phyloP scores from a whole-genome alignment of 1,139 yeast genomes.

The Scheffersomyces segobiensis region DNA sequence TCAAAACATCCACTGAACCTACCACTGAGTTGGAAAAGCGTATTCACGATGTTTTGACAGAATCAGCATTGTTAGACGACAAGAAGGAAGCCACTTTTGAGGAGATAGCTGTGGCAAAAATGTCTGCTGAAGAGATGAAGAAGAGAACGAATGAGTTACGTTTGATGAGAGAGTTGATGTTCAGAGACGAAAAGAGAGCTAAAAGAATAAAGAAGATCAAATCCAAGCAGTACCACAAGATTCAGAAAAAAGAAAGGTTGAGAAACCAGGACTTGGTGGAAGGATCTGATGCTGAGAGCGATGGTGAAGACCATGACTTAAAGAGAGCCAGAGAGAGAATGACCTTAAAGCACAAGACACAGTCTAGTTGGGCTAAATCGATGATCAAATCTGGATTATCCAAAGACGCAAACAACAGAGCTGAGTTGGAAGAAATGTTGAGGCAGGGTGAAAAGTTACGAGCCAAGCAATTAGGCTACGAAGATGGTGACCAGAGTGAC shows the following conservation, averaged over 20 bases:
- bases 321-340: constrained; percentile 89
- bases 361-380: constrained; percentile 86
- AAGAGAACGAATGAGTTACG: constrained; percentile 82
- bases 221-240: constrained; percentile 84
- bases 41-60: constrained; percentile 59
- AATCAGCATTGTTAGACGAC: constrained; percentile 72
- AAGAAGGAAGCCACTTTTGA: constrained; percentile 80
- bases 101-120: constrained; percentile 78
- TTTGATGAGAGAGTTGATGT: constrained; percentile 93
- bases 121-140: constrained; percentile 77
- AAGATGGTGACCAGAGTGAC: constrained; percentile 54
- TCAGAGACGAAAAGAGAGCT: constrained; percentile 89
- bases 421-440: constrained; percentile 92
- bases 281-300: constrained; percentile 50
- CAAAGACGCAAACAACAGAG: constrained; percentile 79
- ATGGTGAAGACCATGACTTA: constrained; percentile 65
- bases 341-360: constrained; percentile 86
- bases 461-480: constrained; percentile 70
- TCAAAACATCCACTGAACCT: constrained; percentile 37
- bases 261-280: constrained; percentile 72
- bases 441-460: constrained; percentile 81
- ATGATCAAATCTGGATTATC: constrained; percentile 89
- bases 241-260: constrained; percentile 80
- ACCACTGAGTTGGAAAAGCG: constrained; percentile 67
- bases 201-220: constrained; percentile 91